phyloP scores from a whole-genome alignment of 2,329 filamentous ascomycete genomes.

The Purpureocillium takamizusanense region DNA sequence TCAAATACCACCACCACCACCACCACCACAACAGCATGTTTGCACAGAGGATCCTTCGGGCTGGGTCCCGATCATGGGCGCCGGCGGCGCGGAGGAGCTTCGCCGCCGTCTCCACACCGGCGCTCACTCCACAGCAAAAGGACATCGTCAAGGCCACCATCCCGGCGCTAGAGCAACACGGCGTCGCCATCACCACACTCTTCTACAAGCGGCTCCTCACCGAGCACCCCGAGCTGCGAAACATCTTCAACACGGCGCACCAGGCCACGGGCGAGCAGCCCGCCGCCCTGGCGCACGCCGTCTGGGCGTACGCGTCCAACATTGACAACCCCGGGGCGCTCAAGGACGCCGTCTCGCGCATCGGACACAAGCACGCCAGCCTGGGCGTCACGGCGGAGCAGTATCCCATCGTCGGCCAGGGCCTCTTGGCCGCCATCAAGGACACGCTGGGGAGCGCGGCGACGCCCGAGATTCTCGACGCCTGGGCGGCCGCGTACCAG shows the following conservation, averaged over 20 bases:
- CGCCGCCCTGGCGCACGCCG: constrained; percentile 17
- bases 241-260: constrained; percentile 50
- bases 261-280: constrained; percentile 14
- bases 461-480: constrained; percentile 50
- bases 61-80: no score
- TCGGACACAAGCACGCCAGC: constrained; percentile 60
- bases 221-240: constrained; percentile 52
- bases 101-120: no score
- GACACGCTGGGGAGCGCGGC: constrained; percentile 53
- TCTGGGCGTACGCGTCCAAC: constrained; percentile 59
- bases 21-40: no score
- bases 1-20: no score
- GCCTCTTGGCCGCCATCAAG: constrained; percentile 55
- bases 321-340: constrained; percentile 38
- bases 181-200: constrained; percentile 51
- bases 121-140: constrained; percentile 33
- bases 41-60: no score
- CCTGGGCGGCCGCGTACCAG: constrained; percentile 62
- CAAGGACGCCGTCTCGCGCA: constrained; percentile 27
- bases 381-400: constrained; percentile 56
- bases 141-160: constrained; percentile 57
- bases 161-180: constrained; percentile 48
- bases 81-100: no score
- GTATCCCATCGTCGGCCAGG: constrained; percentile 57
- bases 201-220: constrained; percentile 60